Evolutionary conservation across 202 grass and related monocot species (phyloP).

Genomic region (Schoenoplectus triqueter): DNA sequence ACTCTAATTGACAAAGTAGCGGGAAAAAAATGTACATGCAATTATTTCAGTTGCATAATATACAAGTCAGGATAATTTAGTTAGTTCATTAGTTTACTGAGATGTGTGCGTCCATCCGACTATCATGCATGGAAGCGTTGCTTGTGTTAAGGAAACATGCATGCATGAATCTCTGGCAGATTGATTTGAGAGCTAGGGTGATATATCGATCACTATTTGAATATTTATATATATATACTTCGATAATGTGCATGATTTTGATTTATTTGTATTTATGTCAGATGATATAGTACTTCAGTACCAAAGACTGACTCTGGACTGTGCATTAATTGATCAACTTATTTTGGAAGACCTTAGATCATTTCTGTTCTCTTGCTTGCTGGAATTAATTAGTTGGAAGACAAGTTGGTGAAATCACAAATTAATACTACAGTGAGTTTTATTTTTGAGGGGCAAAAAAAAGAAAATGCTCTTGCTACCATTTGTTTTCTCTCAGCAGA

Average conservation of each 20-base stretch:
- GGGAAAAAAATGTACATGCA: neutral
- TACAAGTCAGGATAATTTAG: neutral
- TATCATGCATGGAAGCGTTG: neutral
- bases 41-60: neutral
- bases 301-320: neutral
- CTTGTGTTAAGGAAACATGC: conserved; percentile 22
- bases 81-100: neutral
- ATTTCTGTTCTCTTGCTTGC: neutral
- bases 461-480: neutral
- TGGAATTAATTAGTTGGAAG: conserved; percentile 2
- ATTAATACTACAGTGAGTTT: neutral
- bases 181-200: neutral
- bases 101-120: neutral
- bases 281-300: neutral
- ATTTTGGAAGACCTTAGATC: neutral
- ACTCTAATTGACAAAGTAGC: no score
- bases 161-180: neutral
- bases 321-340: conserved; percentile 5
- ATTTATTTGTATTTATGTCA: conserved; percentile 19
- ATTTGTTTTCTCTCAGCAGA: neutral
- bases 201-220: neutral
- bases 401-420: conserved; percentile 1
- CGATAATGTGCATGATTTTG: neutral
- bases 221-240: neutral
- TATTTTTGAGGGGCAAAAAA: neutral